Evolutionary conservation across 1,139 yeast species (phyloP).

Genomic region (Pichiaceae sp.): DNA sequence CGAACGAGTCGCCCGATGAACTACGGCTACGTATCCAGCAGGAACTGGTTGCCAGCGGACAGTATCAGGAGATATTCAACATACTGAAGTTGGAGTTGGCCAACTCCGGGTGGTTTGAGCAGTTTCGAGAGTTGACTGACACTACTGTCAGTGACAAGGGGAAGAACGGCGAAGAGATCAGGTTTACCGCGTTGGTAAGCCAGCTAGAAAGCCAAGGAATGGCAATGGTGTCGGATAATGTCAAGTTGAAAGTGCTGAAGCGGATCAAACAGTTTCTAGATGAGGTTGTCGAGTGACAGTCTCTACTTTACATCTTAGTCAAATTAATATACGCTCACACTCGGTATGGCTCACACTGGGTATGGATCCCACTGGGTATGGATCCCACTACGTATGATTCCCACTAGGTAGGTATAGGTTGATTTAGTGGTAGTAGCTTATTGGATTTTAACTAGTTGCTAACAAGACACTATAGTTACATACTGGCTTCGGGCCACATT

Average conservation of each 20-base stretch:
- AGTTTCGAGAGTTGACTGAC: slow-evolving; percentile 51
- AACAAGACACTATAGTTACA: slow-evolving; percentile 1
- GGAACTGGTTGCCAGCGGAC: slow-evolving; percentile 68
- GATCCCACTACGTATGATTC: too few species aligned
- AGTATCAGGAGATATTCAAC: slow-evolving; percentile 61
- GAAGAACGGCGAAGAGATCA: slow-evolving; percentile 19
- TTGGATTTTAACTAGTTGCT: too few species aligned
- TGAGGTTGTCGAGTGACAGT: slow-evolving; percentile 27
- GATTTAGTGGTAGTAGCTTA: too few species aligned
- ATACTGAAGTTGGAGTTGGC: slow-evolving; percentile 55
- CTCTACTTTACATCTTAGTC: not conserved
- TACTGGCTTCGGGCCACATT: not conserved
- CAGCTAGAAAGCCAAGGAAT: slow-evolving; percentile 37
- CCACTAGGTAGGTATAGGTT: too few species aligned
- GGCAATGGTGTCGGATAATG: slow-evolving; percentile 53
- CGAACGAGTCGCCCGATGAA: slow-evolving; percentile 18
- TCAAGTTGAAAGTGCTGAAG: slow-evolving; percentile 50
- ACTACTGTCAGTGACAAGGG: slow-evolving; percentile 26
- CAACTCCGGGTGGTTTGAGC: slow-evolving; percentile 83
- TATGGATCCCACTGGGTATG: too few species aligned
- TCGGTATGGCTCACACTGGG: too few species aligned
- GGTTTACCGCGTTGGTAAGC: slow-evolving; percentile 45
- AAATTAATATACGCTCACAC: not conserved
- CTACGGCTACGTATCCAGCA: slow-evolving; percentile 60
- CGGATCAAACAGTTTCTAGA: slow-evolving; percentile 59